Conservation (phyloP, 169 alveolate species). For the Prorocentrum cordatum region DNA sequence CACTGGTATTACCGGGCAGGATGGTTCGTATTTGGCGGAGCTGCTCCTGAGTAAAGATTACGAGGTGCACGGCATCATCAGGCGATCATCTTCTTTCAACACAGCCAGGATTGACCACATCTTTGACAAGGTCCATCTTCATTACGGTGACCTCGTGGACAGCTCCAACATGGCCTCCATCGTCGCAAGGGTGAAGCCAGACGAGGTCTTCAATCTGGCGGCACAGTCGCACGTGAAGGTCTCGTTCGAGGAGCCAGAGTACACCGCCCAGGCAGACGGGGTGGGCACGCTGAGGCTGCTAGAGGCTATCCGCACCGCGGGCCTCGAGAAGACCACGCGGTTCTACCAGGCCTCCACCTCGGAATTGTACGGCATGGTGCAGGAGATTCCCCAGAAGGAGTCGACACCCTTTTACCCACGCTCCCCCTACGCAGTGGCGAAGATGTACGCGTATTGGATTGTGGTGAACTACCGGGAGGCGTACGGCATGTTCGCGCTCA, state of each 20-base stretch:
- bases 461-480: not conserved
- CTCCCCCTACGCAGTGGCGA: conserved; percentile 82
- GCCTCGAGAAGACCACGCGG: conserved; percentile 56
- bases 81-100: conserved; percentile 78
- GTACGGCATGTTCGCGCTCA: conserved; percentile 27
- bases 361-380: conserved; percentile 64
- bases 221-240: conserved; percentile 71
- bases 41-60: conserved; percentile 78
- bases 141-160: conserved; percentile 79
- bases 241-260: conserved; percentile 80
- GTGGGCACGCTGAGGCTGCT: conserved; percentile 77
- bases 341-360: conserved; percentile 64
- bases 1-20: conserved; percentile 84
- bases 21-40: conserved; percentile 82
- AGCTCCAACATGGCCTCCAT: conserved; percentile 30
- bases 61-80: conserved; percentile 71
- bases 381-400: conserved; percentile 72
- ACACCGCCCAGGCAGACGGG: conserved; percentile 77
- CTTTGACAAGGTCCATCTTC: conserved; percentile 75
- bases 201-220: conserved; percentile 23
- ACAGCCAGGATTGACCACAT: conserved; percentile 75
- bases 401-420: conserved; percentile 81
- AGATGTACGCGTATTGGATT: conserved; percentile 63
- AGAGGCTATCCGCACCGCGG: conserved; percentile 72
- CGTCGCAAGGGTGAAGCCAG: conserved; percentile 22